Percentiles rank a stretch among this genome's conserved stretches.
Conservation (phyloP, 192 early-diverging fungal species). For the Coemansia aciculifera region DNA sequence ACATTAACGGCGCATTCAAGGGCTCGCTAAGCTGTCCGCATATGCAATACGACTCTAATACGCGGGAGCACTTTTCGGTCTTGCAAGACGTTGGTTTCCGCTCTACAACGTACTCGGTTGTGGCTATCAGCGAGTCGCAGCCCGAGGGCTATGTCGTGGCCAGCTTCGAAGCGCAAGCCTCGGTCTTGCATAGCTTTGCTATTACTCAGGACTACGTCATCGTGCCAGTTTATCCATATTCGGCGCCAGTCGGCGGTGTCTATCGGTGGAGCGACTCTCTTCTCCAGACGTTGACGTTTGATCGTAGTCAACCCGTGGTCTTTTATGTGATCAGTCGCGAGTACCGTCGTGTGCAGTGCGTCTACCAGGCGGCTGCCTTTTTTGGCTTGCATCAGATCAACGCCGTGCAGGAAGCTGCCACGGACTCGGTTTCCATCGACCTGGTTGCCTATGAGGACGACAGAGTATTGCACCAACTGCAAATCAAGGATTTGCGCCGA, state of each 20-base stretch:
- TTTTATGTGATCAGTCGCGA: slow-evolving; percentile 77
- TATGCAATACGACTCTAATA: slow-evolving; percentile 65
- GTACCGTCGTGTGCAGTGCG: slow-evolving; percentile 64
- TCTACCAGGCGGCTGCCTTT: slow-evolving; percentile 64
- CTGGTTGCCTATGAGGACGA: slow-evolving; percentile 65
- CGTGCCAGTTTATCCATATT: slow-evolving; percentile 67
- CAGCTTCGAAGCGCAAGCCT: slow-evolving; percentile 62
- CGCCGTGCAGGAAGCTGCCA: slow-evolving; percentile 65
- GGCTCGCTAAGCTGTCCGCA: slow-evolving; percentile 70
- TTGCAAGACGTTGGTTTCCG: slow-evolving; percentile 71
- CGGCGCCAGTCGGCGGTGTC: slow-evolving; percentile 61
- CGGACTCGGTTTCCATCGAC: slow-evolving; percentile 65
- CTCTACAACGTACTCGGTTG: slow-evolving; percentile 67
- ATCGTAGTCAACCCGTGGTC: slow-evolving; percentile 56
- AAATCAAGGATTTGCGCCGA: slow-evolving; percentile 57
- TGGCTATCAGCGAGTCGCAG: slow-evolving; percentile 61
- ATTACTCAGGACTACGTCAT: slow-evolving; percentile 74
- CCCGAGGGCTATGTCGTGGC: slow-evolving; percentile 67
- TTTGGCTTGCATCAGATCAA: slow-evolving; percentile 74
- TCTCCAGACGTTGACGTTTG: slow-evolving; percentile 70
- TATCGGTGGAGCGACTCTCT: slow-evolving; percentile 72
- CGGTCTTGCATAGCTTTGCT: slow-evolving; percentile 75
- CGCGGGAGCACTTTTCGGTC: slow-evolving; percentile 75
- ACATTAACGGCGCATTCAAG: slow-evolving; percentile 64
- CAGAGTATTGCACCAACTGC: slow-evolving; percentile 61